A percentile compares a stretch with the other conserved stretches of the same genome.
Conservation (phyloP, 78 protist species). For the Paulinella micropora region DNA sequence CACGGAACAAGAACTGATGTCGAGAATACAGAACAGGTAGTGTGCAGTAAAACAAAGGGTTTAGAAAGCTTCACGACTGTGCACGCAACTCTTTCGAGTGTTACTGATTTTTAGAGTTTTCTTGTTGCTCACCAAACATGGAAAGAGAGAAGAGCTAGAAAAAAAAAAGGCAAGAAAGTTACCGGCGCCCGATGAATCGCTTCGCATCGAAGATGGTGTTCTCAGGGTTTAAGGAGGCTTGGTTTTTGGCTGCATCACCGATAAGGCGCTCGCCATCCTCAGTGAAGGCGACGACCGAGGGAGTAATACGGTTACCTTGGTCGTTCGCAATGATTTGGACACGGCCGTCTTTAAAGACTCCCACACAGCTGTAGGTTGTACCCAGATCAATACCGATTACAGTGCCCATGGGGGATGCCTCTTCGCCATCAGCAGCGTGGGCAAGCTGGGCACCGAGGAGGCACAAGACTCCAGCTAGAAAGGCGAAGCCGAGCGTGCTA, state of each 20-base stretch:
- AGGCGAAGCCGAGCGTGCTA: neutral
- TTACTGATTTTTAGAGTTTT: too few species aligned
- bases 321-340: slow-evolving; percentile 94
- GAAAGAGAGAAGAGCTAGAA: too few species aligned
- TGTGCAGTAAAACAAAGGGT: too few species aligned
- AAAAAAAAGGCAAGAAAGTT: too few species aligned
- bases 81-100: too few species aligned
- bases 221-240: slow-evolving; percentile 78
- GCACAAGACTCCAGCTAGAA: neutral
- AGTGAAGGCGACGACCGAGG: slow-evolving; percentile 88
- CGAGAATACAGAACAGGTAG: too few species aligned
- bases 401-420: too few species aligned
- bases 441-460: neutral
- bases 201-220: slow-evolving; percentile 92
- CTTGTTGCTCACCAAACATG: too few species aligned
- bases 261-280: slow-evolving; percentile 47
- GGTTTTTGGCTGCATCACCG: slow-evolving; percentile 60
- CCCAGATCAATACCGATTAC: slow-evolving; percentile 34
- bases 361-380: slow-evolving; percentile 54
- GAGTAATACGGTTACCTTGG: slow-evolving; percentile 94
- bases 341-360: slow-evolving; percentile 34
- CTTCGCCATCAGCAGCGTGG: too few species aligned
- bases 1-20: too few species aligned
- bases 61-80: too few species aligned
- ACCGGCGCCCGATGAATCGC: slow-evolving; percentile 55